Evolutionary conservation across 2,329 filamentous ascomycete genomes (phyloP).

Genomic region (Aspergillus sp.): DNA sequence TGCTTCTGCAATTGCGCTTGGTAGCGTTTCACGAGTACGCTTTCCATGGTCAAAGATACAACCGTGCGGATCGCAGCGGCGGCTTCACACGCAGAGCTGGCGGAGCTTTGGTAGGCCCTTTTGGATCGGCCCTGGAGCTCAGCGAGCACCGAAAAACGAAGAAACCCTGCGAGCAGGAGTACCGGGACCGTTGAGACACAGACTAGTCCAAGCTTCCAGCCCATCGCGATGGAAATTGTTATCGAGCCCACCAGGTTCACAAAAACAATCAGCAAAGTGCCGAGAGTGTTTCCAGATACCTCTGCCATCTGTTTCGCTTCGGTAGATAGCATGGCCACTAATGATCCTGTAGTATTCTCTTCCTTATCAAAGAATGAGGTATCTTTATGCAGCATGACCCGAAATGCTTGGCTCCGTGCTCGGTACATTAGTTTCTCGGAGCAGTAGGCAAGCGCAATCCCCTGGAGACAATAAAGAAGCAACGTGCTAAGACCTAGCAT

Average conservation of each 20-base stretch:
- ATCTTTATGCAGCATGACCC: constrained; percentile 25
- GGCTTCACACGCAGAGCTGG: constrained; percentile 51
- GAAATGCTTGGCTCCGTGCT: constrained; percentile 61
- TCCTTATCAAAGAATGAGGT: constrained; percentile 29
- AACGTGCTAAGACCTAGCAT: constrained; percentile 75
- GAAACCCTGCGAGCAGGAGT: constrained; percentile 26
- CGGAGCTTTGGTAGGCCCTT: constrained; percentile 47
- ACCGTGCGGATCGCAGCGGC: constrained; percentile 52
- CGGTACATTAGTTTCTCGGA: constrained; percentile 80
- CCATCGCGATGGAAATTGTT: constrained; percentile 63
- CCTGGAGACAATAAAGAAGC: constrained; percentile 64
- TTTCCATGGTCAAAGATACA: constrained; percentile 50
- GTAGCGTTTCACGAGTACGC: constrained; percentile 36
- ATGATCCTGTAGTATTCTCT: constrained; percentile 43
- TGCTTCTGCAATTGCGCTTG: constrained; percentile 30
- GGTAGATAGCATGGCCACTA: constrained; percentile 77
- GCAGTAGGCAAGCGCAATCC: constrained; percentile 72
- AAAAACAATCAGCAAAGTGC: constrained; percentile 71
- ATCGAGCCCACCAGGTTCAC: constrained; percentile 74
- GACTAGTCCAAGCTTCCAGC: constrained; percentile 79
- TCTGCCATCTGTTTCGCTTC: constrained; percentile 55
- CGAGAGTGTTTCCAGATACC: constrained; percentile 75
- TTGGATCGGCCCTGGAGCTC: constrained; percentile 48
- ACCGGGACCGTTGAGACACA: constrained; percentile 48
- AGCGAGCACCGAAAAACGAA: constrained; percentile 50